phyloP scores from a whole-genome alignment of 306 rosid genomes.

The Vachellia pachyceras region DNA sequence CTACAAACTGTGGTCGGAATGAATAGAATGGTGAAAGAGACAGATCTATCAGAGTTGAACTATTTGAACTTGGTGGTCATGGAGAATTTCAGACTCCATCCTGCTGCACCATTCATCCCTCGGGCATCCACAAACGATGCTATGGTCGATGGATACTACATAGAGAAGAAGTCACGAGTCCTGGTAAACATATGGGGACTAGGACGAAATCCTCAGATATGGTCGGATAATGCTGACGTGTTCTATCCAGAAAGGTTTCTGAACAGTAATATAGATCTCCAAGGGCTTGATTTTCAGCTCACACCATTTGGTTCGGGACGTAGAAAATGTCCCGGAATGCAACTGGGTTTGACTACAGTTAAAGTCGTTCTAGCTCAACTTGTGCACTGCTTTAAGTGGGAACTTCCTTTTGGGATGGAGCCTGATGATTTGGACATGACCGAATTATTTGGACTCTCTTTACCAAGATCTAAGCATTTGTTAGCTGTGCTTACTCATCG shows the following conservation, averaged over 20 bases:
- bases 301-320: slow-evolving; percentile 50
- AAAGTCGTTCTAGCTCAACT: slow-evolving; percentile 41
- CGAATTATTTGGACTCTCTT: slow-evolving; percentile 29
- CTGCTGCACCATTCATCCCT: slow-evolving; percentile 20
- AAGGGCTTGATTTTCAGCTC: slow-evolving; percentile 27
- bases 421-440: slow-evolving; percentile 45
- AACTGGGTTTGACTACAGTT: slow-evolving; percentile 30
- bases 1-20: slow-evolving; percentile 35
- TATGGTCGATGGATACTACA: slow-evolving; percentile 27
- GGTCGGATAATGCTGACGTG: slow-evolving; percentile 40
- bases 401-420: slow-evolving; percentile 25
- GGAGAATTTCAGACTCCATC: slow-evolving; percentile 44
- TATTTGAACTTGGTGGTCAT: slow-evolving; percentile 47
- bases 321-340: slow-evolving; percentile 46
- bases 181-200: slow-evolving; percentile 43
- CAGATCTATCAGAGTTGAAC: slow-evolving; percentile 34
- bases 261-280: neutral
- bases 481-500: slow-evolving; percentile 28
- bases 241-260: slow-evolving; percentile 47
- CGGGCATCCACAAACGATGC: slow-evolving; percentile 27
- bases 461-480: slow-evolving; percentile 31
- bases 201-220: slow-evolving; percentile 34
- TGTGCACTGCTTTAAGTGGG: slow-evolving; percentile 51
- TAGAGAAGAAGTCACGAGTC: slow-evolving; percentile 33
- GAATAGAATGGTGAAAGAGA: slow-evolving; percentile 42